Conservation (phyloP, 306 rosid species). For the Vigna reflexopilosa region DNA sequence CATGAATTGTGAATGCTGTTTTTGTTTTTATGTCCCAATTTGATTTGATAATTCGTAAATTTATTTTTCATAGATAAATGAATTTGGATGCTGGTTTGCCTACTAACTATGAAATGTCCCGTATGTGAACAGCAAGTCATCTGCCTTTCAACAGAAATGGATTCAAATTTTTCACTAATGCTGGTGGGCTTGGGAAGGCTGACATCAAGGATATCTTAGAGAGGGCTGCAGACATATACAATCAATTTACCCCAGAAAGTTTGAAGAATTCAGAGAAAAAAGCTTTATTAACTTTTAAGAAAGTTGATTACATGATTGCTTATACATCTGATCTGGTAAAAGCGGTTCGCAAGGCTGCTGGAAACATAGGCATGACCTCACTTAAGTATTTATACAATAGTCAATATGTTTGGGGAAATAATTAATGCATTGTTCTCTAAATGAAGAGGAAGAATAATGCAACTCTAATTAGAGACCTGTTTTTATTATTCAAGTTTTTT, state of each 20-base stretch:
- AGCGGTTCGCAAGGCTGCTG: slow-evolving; percentile 89
- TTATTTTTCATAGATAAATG: slow-evolving; percentile 4
- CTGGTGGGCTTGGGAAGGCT: slow-evolving; percentile 94
- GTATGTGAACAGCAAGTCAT: slow-evolving; percentile 83
- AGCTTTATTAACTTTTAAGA: slow-evolving; percentile 59
- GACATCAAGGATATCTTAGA: slow-evolving; percentile 88
- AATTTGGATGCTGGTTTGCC: slow-evolving; percentile 19
- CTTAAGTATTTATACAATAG: slow-evolving; percentile 42
- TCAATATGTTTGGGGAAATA: slow-evolving; percentile 34
- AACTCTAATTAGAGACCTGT: slow-evolving; percentile 25
- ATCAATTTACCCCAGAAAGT: slow-evolving; percentile 65
- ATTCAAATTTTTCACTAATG: slow-evolving; percentile 88
- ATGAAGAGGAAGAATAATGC: slow-evolving; percentile 30
- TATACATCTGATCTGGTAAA: slow-evolving; percentile 90
- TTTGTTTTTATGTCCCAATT: slow-evolving; percentile 23
- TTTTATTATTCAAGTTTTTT: neutral
- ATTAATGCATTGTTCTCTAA: slow-evolving; percentile 24
- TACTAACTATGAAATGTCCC: slow-evolving; percentile 37
- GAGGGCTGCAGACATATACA: slow-evolving; percentile 80
- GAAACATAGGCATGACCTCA: slow-evolving; percentile 71
- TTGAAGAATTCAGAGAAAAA: slow-evolving; percentile 58
- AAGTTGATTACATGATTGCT: slow-evolving; percentile 78
- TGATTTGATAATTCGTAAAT: slow-evolving; percentile 3
- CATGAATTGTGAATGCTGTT: slow-evolving; percentile 8
- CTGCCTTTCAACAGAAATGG: slow-evolving; percentile 97